phyloP scores from a whole-genome alignment of 73 alveolate genomes.

The Blepharisma japonicum region DNA sequence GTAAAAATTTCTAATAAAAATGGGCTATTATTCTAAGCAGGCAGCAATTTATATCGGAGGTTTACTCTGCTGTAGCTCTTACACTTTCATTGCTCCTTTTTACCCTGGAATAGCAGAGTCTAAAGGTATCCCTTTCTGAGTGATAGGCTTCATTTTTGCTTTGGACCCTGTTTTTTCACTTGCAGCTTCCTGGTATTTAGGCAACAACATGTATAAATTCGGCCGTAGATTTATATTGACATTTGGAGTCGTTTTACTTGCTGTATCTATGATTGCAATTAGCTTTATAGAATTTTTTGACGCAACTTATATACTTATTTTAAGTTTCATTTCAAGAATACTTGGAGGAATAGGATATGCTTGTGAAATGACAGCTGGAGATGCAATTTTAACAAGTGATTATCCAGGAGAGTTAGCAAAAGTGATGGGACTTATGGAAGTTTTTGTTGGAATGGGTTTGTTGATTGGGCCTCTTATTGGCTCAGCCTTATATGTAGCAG shows the following conservation, averaged over 20 bases:
- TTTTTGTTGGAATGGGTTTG: neutral
- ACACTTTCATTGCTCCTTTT: neutral
- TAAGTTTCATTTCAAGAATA: neutral
- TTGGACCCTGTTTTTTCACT: neutral
- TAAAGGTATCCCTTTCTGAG: slow-evolving; percentile 11
- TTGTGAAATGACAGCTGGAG: slow-evolving; percentile 7
- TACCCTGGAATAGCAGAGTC: neutral
- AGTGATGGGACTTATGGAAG: neutral
- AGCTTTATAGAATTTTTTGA: neutral
- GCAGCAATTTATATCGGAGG: neutral
- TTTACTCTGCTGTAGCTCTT: neutral
- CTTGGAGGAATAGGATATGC: slow-evolving; percentile 2
- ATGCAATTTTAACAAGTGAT: neutral
- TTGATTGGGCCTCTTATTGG: neutral
- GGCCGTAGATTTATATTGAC: neutral
- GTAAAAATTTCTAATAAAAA: too few relatives aligned
- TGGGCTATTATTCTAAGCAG: neutral
- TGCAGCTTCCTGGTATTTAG: neutral
- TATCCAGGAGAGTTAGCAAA: neutral
- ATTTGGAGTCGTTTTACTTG: neutral
- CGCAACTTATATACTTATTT: neutral
- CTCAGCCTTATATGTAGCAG: neutral
- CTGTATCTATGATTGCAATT: neutral
- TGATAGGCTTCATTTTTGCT: neutral
- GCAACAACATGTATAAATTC: neutral